phyloP scores from a whole-genome alignment of 495 filamentous ascomycete species.

The Parmelia sp. region DNA sequence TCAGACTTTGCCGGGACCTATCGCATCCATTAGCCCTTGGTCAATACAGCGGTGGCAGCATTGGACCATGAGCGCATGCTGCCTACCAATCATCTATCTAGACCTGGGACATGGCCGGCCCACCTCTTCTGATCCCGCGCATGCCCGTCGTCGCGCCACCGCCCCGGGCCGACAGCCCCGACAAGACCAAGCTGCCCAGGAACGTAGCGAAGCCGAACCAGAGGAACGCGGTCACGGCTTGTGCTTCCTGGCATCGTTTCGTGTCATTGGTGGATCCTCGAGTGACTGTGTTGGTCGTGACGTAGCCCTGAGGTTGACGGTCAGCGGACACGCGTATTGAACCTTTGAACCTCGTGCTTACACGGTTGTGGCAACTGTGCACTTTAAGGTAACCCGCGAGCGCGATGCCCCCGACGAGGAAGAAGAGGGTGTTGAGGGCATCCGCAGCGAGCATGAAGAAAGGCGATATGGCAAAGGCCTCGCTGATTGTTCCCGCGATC shows the following conservation, averaged over 20 bases:
- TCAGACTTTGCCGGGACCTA: conserved; percentile 24
- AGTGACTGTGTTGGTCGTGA: conserved; percentile 50
- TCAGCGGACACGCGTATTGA: conserved; percentile 1
- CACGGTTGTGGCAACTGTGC: conserved; percentile 57
- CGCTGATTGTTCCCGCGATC: conserved; percentile 46
- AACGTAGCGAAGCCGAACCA: conserved; percentile 65
- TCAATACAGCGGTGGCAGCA: conserved; percentile 17
- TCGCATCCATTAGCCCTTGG: not conserved
- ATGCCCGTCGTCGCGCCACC: conserved; percentile 32
- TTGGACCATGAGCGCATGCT: conserved; percentile 13
- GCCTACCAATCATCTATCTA: conserved; percentile 40
- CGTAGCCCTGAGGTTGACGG: conserved; percentile 42
- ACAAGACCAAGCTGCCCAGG: conserved; percentile 48
- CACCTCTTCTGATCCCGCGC: conserved; percentile 42
- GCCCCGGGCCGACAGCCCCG: conserved; percentile 36
- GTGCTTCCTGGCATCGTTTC: conserved; percentile 62
- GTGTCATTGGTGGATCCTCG: conserved; percentile 47
- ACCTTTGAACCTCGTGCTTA: conserved; percentile 35
- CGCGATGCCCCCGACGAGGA: conserved; percentile 59
- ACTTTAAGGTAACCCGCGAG: conserved; percentile 51
- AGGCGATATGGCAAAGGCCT: conserved; percentile 45
- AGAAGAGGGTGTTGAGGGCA: conserved; percentile 56
- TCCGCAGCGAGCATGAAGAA: conserved; percentile 53
- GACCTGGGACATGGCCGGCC: conserved; percentile 59
- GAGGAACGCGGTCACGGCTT: conserved; percentile 62